phyloP scores from a whole-genome alignment of 2,329 filamentous ascomycete genomes.

The Escovopsis weberi region DNA sequence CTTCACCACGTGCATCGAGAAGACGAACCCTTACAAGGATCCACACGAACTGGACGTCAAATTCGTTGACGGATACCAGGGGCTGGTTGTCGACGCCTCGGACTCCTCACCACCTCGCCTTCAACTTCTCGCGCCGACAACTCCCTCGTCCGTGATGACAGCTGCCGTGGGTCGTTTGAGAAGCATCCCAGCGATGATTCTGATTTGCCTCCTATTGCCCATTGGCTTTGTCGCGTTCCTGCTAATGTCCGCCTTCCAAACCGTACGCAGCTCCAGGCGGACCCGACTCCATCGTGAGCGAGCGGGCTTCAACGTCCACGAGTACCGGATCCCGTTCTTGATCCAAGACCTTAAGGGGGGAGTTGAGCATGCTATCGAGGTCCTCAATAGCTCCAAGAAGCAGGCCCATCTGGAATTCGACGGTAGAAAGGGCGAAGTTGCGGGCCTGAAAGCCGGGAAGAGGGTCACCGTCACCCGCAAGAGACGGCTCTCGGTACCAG shows the following conservation, averaged over 20 bases:
- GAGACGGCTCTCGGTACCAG: conserved; percentile 25
- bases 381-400: conserved; percentile 50
- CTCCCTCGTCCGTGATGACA: conserved; percentile 19
- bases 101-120: conserved; percentile 12
- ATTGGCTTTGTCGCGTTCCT: conserved; percentile 59
- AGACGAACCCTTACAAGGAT: conserved; percentile 62
- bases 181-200: conserved; percentile 47
- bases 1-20: conserved; percentile 69
- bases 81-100: conserved; percentile 53
- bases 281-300: conserved; percentile 62
- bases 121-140: conserved; percentile 15
- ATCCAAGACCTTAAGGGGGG: conserved; percentile 61
- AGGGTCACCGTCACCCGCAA: conserved; percentile 26
- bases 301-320: conserved; percentile 49
- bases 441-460: conserved; percentile 23
- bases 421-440: conserved; percentile 26
- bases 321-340: conserved; percentile 63
- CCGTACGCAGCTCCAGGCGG: conserved; percentile 55
- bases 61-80: conserved; percentile 58
- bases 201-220: conserved; percentile 57
- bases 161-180: conserved; percentile 24
- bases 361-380: conserved; percentile 66
- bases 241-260: conserved; percentile 63
- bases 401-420: conserved; percentile 56
- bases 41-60: conserved; percentile 54